phyloP scores from a whole-genome alignment of 2,329 filamentous ascomycete genomes.

The Teratosphaeria nubilosa region DNA sequence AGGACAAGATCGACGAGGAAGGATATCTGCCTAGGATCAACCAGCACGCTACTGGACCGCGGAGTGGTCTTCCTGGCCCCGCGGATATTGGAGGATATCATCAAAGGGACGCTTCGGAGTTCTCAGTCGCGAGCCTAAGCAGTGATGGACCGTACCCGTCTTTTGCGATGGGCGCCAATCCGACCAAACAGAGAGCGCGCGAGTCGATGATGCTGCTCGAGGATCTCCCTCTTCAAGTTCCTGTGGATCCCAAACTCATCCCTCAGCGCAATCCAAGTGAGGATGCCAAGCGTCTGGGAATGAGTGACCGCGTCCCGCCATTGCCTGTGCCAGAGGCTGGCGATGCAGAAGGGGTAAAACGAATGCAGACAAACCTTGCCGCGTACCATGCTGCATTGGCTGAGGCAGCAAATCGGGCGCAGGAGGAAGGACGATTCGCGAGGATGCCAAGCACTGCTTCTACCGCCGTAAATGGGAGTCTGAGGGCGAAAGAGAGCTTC shows the following conservation, averaged over 20 bases:
- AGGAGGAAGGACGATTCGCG: constrained; percentile 63
- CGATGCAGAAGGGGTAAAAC: constrained; percentile 23
- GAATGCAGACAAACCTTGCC: constrained; percentile 48
- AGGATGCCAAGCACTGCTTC: constrained; percentile 29
- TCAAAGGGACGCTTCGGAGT: constrained; percentile 12
- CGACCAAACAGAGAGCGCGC: constrained; percentile 13
- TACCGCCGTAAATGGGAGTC: constrained; percentile 3
- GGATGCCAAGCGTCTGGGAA: constrained; percentile 22
- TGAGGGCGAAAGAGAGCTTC: background rate
- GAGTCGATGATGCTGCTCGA: constrained; percentile 21
- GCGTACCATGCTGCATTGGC: constrained; percentile 79
- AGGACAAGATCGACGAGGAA: constrained; percentile 28
- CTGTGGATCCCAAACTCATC: constrained; percentile 20
- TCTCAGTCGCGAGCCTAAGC: constrained; percentile 10
- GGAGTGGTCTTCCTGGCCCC: background rate
- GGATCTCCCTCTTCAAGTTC: constrained; percentile 15
- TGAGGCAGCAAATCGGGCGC: constrained; percentile 67
- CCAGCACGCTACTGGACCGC: constrained; percentile 1
- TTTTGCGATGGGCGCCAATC: constrained; percentile 20
- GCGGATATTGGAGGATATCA: constrained; percentile 6
- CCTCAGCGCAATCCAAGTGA: constrained; percentile 24
- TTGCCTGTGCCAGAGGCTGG: constrained; percentile 37
- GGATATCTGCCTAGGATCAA: constrained; percentile 9
- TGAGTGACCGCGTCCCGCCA: constrained; percentile 36
- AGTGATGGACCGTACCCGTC: constrained; percentile 24